Evolutionary conservation across 371 early-diverging fungal genomes (phyloP).

Genomic region (Zopfochytrium polystomum): DNA sequence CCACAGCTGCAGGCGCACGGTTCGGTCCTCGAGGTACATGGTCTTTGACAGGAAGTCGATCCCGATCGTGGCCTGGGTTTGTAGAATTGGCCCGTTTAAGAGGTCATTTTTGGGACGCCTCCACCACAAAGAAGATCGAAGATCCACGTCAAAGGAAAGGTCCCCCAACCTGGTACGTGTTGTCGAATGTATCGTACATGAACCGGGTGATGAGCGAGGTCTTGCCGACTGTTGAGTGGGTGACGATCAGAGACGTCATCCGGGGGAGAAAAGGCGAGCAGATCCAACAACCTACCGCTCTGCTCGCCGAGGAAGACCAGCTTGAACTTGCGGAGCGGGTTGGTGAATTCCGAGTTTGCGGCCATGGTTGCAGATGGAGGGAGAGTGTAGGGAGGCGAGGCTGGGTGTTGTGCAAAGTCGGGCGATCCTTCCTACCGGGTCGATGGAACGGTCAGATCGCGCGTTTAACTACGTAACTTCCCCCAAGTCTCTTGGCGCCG

Average conservation of each 20-base stretch:
- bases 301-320: slow-evolving; percentile 83
- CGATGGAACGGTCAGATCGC: too few relatives aligned
- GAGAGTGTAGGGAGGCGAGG: not conserved
- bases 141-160: too few relatives aligned
- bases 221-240: slow-evolving; percentile 82
- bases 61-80: slow-evolving; percentile 94
- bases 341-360: slow-evolving; percentile 20
- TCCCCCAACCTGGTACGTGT: slow-evolving; percentile 89
- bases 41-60: slow-evolving; percentile 99
- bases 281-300: slow-evolving; percentile 64
- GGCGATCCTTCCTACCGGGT: too few relatives aligned
- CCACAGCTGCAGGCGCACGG: slow-evolving; percentile 98
- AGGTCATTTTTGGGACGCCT: too few relatives aligned
- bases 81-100: too few relatives aligned
- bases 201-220: slow-evolving; percentile 98
- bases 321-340: slow-evolving; percentile 40
- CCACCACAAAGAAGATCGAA: too few relatives aligned
- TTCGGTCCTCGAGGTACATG: slow-evolving; percentile 94
- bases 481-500: too few relatives aligned
- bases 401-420: too few relatives aligned
- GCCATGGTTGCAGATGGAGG: slow-evolving; percentile 5
- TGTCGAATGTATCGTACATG: slow-evolving; percentile 98
- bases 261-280: not conserved
- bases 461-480: too few relatives aligned
- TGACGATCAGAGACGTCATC: not conserved